Conservation (phyloP, 148 eudicot genomes). For the Fagopyrum tataricum region DNA sequence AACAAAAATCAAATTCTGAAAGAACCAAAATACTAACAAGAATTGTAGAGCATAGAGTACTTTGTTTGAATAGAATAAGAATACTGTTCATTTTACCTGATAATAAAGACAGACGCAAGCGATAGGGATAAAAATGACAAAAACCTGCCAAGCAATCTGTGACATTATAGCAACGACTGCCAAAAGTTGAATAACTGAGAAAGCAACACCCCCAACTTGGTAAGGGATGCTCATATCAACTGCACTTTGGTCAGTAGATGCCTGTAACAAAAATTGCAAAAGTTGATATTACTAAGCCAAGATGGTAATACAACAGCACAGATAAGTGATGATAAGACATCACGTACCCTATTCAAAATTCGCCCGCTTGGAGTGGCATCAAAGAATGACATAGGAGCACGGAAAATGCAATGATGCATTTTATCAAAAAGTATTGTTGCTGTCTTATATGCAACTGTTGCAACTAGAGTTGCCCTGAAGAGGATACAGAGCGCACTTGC, state of each 20-base stretch:
- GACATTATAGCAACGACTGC: conserved; percentile 63
- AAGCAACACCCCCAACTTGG: conserved; percentile 39
- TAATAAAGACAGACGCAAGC: conserved; percentile 47
- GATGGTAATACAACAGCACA: neutral
- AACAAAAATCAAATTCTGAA: neutral
- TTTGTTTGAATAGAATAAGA: neutral
- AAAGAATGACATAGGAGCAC: conserved; percentile 81
- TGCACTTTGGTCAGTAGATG: conserved; percentile 65
- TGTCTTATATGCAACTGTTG: conserved; percentile 47
- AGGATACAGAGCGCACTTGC: conserved; percentile 60
- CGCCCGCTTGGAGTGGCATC: conserved; percentile 76
- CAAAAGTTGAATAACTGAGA: conserved; percentile 47
- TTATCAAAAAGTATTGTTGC: conserved; percentile 49
- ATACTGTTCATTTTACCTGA: conserved; percentile 33
- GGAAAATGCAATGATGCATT: conserved; percentile 57
- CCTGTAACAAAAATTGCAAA: conserved; percentile 26
- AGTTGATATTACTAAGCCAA: neutral
- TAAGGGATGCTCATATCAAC: conserved; percentile 46
- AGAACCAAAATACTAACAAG: neutral
- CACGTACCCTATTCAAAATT: conserved; percentile 51
- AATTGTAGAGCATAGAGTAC: neutral
- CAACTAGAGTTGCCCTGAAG: conserved; percentile 36
- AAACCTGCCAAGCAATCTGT: conserved; percentile 68
- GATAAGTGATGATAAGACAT: neutral
- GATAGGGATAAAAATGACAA: conserved; percentile 50